These are phyloP conservation scores for Bryum argenteum DNA, from an alignment of 225 moss, liverwort and hornwort species.

Conservation along the genomic window DNA sequence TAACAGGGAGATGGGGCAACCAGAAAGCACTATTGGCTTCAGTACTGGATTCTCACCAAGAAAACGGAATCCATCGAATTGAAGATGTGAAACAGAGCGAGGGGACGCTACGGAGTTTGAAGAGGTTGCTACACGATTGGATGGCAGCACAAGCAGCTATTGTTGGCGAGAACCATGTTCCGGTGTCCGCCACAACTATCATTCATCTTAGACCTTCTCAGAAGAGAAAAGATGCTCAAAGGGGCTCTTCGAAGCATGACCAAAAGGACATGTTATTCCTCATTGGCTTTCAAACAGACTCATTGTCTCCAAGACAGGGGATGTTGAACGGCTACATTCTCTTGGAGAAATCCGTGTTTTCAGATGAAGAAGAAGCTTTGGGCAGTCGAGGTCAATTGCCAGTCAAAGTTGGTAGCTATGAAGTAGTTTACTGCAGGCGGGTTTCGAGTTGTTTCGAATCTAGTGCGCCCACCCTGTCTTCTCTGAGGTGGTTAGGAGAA, in stretches of 20 bases:
- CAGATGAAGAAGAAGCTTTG: conserved; percentile 29
- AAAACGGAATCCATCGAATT: conserved; percentile 36
- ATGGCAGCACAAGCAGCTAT: conserved; percentile 72
- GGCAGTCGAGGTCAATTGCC: conserved; percentile 21
- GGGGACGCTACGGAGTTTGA: conserved; percentile 30
- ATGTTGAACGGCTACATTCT: conserved; percentile 38
- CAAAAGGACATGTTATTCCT: conserved; percentile 66
- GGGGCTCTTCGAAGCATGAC: conserved; percentile 50
- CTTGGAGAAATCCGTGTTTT: conserved; percentile 45
- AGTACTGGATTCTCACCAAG: conserved; percentile 29
- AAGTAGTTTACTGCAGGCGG: conserved; percentile 61
- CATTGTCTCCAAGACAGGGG: conserved; percentile 22
- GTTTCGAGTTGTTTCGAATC: conserved; percentile 46
- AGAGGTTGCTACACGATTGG: conserved; percentile 68
- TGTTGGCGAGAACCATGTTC: conserved; percentile 52
- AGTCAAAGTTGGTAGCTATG: conserved; percentile 61
- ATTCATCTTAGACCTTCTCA: conserved; percentile 66
- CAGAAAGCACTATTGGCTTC: conserved; percentile 47
- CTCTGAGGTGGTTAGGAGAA: conserved; percentile 77
- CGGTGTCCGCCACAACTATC: conserved; percentile 60
- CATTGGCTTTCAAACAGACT: conserved; percentile 33
- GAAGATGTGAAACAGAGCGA: conserved; percentile 35
- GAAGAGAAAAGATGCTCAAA: conserved; percentile 44
- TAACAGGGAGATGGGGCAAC: conserved; percentile 47
- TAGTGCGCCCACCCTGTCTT: conserved; percentile 56